These are phyloP conservation scores for Penicillium sp. DNA, from an alignment of 2,329 filamentous ascomycete genomes.

Conservation along the genomic window DNA sequence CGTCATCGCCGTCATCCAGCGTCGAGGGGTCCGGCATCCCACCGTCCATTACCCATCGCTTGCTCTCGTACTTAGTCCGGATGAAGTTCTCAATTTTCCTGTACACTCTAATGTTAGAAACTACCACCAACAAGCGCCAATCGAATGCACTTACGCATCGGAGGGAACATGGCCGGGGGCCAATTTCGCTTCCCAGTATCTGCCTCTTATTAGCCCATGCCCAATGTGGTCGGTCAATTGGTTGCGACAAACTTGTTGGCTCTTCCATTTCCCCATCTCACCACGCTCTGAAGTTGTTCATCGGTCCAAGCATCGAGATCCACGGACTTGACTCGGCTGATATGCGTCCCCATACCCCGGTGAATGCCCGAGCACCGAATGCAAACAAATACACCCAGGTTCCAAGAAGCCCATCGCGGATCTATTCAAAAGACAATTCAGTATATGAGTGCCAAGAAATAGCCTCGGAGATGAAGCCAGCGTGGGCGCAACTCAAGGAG, in stretches of 20 bases:
- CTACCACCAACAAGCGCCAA: not conserved
- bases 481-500: conserved; percentile 11
- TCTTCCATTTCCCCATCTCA: conserved; percentile 92
- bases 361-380: conserved; percentile 98
- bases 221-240: conserved; percentile 2
- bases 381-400: conserved; percentile 93
- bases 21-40: conserved; percentile 88
- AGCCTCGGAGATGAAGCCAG: conserved; percentile 5
- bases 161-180: conserved; percentile 87
- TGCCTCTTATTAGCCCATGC: conserved; percentile 26
- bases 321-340: conserved; percentile 96
- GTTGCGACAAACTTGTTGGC: conserved; percentile 73
- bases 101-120: conserved; percentile 13
- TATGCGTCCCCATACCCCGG: conserved; percentile 97
- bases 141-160: conserved; percentile 60
- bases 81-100: conserved; percentile 99
- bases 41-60: conserved; percentile 99
- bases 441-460: conserved; percentile 1
- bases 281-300: conserved; percentile 88
- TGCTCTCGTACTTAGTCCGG: conserved; percentile 96
- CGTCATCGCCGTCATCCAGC: conserved; percentile 83
- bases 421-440: conserved; percentile 53
- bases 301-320: conserved; percentile 98
- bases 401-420: conserved; percentile 99
- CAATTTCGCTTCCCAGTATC: conserved; percentile 92